Percentiles rank a stretch among this genome's conserved stretches.
phyloP scores from a whole-genome alignment of 805 yeast genomes.

The Lachancea meyersii region DNA sequence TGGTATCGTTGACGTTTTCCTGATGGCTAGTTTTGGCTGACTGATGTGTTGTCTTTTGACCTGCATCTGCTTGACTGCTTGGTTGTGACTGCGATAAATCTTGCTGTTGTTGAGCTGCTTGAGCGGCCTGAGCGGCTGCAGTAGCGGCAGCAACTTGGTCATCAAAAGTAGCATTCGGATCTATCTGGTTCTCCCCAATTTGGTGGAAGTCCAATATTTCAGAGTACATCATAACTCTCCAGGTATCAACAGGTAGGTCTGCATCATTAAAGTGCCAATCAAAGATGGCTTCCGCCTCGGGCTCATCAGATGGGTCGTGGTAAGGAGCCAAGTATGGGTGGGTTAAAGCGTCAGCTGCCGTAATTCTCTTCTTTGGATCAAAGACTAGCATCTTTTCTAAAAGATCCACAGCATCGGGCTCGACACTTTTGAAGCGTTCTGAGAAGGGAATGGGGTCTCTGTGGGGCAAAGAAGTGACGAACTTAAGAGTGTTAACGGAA shows the following conservation, averaged over 20 bases:
- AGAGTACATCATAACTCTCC: conserved; percentile 99
- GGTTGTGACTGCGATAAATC: conserved; percentile 4
- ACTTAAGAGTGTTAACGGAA: conserved; percentile 88
- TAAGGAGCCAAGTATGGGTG: conserved; percentile 93
- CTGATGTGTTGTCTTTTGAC: conserved; percentile 3
- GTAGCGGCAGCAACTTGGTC: conserved; percentile 35
- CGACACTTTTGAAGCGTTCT: conserved; percentile 72
- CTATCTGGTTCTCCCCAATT: conserved; percentile 48
- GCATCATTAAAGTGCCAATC: conserved; percentile 99
- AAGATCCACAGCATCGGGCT: conserved; percentile 82
- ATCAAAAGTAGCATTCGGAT: conserved; percentile 32
- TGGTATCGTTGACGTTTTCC: conserved; percentile 1
- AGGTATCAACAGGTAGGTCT: conserved; percentile 92
- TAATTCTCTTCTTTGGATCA: conserved; percentile 89
- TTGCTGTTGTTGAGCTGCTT: conserved; percentile 21
- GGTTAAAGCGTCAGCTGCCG: conserved; percentile 82
- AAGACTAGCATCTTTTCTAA: conserved; percentile 86
- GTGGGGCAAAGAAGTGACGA: conserved; percentile 88
- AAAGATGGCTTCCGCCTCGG: conserved; percentile 83
- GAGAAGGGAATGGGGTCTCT: conserved; percentile 86
- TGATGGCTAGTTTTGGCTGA: conserved; percentile 1
- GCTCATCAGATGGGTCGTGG: conserved; percentile 97
- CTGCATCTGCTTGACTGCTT: background rate
- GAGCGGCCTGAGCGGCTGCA: conserved; percentile 33
- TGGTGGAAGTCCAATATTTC: conserved; percentile 96